Evolutionary conservation across 208 protist species (phyloP).

Genomic region (Polymyxa betae): DNA sequence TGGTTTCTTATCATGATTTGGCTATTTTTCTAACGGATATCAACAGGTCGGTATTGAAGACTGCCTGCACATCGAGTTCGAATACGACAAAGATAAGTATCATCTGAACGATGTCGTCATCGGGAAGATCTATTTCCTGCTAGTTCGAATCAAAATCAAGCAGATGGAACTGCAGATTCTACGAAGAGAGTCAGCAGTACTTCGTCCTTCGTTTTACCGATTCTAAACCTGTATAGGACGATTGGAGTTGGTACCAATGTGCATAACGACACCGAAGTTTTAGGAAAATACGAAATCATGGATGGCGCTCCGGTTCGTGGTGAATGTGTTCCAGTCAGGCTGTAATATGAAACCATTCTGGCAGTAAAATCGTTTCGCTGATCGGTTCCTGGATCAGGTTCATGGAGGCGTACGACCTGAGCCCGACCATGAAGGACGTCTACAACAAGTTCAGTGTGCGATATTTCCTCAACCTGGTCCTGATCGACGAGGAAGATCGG

Average conservation of each 20-base stretch:
- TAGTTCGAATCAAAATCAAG: conserved; percentile 82
- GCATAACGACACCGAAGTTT: conserved; percentile 83
- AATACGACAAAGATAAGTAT: conserved; percentile 84
- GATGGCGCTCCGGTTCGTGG: conserved; percentile 84
- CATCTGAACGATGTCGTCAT: conserved; percentile 77
- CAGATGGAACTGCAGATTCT: conserved; percentile 84
- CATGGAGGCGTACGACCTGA: conserved; percentile 81
- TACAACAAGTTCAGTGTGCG: conserved; percentile 78
- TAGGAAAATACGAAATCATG: conserved; percentile 90
- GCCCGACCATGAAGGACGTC: conserved; percentile 83
- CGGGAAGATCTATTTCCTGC: conserved; percentile 83
- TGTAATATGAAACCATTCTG: no score
- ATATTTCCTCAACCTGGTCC: conserved; percentile 73
- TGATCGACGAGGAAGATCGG: conserved; percentile 72
- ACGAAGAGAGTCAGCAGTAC: conserved; percentile 78
- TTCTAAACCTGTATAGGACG: background rate
- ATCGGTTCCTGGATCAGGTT: no score
- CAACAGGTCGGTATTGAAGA: conserved; percentile 82
- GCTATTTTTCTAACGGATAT: background rate
- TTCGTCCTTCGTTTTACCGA: no score
- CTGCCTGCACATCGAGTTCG: conserved; percentile 87
- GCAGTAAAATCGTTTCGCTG: no score
- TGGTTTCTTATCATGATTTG: background rate
- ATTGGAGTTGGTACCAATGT: conserved; percentile 74
- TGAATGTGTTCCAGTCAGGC: conserved; percentile 83